Conservation (phyloP, 2,329 filamentous ascomycete genomes). For the Graphium sp. region DNA sequence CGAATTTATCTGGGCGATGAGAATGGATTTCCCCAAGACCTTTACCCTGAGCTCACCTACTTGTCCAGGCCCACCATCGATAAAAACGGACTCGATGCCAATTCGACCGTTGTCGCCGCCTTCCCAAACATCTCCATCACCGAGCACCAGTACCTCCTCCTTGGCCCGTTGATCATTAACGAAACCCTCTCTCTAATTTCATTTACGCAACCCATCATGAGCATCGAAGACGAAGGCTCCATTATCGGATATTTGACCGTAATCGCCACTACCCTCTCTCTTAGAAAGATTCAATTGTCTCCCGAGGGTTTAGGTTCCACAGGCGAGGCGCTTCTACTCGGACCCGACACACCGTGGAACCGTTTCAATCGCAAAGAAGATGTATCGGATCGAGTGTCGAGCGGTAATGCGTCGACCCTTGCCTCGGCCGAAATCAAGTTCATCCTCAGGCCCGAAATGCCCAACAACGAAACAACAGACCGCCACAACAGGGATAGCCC, state of each 20-base stretch:
- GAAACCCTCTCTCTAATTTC: conserved; percentile 60
- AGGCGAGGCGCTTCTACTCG: conserved; percentile 54
- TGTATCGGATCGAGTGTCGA: conserved; percentile 27
- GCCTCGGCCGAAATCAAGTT: conserved; percentile 26
- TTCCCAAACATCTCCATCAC: conserved; percentile 33
- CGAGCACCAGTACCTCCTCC: conserved; percentile 42
- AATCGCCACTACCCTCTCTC: conserved; percentile 48
- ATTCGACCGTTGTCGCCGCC: no score
- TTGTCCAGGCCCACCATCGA: conserved; percentile 23
- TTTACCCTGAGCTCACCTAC: conserved; percentile 72
- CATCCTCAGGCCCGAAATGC: conserved; percentile 42
- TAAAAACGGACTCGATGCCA: conserved; percentile 26
- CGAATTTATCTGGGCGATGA: conserved; percentile 43
- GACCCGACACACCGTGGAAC: conserved; percentile 50
- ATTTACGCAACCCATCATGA: conserved; percentile 63
- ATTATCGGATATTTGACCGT: conserved; percentile 75
- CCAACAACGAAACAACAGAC: conserved; percentile 13
- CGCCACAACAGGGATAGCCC: no score
- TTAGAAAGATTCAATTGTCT: conserved; percentile 45
- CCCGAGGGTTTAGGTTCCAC: conserved; percentile 54
- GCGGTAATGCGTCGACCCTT: conserved; percentile 15
- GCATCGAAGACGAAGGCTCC: conserved; percentile 40
- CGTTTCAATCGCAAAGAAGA: conserved; percentile 30
- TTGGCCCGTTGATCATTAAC: conserved; percentile 63
- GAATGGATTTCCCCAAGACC: conserved; percentile 50